Base-by-base conservation (phyloP, 441 rosid genomes). In the Populus hybrid region DNA sequence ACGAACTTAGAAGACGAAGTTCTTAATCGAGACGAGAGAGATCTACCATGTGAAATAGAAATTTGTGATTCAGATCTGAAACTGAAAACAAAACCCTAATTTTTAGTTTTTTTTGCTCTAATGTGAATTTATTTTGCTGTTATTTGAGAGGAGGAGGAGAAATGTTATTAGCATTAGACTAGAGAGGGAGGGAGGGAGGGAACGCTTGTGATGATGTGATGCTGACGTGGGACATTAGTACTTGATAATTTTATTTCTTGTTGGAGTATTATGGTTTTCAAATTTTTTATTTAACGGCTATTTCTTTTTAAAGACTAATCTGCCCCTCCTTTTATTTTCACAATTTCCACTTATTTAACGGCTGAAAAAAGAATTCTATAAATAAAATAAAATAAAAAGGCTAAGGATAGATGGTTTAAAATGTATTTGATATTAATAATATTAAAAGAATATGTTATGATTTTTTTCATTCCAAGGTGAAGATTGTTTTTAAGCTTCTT, bases 271-370 rank as follows among this genome's bases (percentile, higher is more conserved):
- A 67, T 67, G 70, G 36, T 24, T 67, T 67, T 46, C 57, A 16
- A 67, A 67, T 10, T 24, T 24, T 34, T 5, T 8, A n/a, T 73
- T 61, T 21, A 71, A 71, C 74, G 74, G 65, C 74, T 50, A 50
- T 28, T 71, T 28, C 53, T 3, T 10, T 18, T 18, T 12, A 46
- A 71, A 23, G 63, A 50, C 74, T 24, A 10, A 6, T 50, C 5
- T 28, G 64, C 74, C 74, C 74, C 30, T 35, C 38, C 18, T 26
- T 71, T 14, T 38, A 8, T 71, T 42, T 14, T 71, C 3, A 8
- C 61, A 5, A 11, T 23, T 67, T 26, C 30, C 65, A 59, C 28
- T 66, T 64, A 65, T 8, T 50, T 69, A 34, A 34, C 35, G 35
- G 6, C 35, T 34, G 35, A 5, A 34, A 34, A 34, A 34, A 5